These are phyloP conservation scores for Neoscytalidium dimidiatum DNA, from an alignment of 2,329 filamentous ascomycete species.

Conservation along the genomic window DNA sequence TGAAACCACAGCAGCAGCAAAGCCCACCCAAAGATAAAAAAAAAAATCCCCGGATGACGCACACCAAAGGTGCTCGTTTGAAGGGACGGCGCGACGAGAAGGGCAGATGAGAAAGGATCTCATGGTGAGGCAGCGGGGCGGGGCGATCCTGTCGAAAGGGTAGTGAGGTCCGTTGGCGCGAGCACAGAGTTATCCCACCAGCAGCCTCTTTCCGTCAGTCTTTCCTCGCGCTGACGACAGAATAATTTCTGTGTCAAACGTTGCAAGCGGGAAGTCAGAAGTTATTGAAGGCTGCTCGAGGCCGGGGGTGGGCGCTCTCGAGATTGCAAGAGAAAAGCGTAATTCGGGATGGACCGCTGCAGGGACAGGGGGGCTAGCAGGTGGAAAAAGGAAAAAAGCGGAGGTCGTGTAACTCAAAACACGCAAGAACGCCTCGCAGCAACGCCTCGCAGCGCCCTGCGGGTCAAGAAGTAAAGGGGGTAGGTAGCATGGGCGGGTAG, in stretches of 20 bases:
- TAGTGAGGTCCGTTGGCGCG: background rate
- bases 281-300: background rate
- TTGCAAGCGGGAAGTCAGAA: background rate
- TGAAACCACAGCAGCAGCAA: constrained; percentile 11
- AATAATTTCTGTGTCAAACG: background rate
- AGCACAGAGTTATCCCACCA: background rate
- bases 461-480: background rate
- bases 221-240: background rate
- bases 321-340: background rate
- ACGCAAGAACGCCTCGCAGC: constrained; percentile 5
- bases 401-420: constrained; percentile 5
- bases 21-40: background rate
- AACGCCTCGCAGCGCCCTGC: constrained; percentile 6
- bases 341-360: constrained; percentile 15
- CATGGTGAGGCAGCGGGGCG: background rate
- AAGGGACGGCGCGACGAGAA: background rate
- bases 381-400: background rate
- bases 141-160: background rate
- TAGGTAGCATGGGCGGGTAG: background rate
- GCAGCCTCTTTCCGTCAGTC: background rate
- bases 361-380: constrained; percentile 8
- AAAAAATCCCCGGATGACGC: constrained; percentile 13
- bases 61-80: constrained; percentile 6
- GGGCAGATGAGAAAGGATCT: background rate
- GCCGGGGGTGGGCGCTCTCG: background rate